Percentiles rank a stretch among this genome's conserved stretches.
phyloP scores from a whole-genome alignment of 2,329 filamentous ascomycete species.

The Annulohypoxylon truncatum region DNA sequence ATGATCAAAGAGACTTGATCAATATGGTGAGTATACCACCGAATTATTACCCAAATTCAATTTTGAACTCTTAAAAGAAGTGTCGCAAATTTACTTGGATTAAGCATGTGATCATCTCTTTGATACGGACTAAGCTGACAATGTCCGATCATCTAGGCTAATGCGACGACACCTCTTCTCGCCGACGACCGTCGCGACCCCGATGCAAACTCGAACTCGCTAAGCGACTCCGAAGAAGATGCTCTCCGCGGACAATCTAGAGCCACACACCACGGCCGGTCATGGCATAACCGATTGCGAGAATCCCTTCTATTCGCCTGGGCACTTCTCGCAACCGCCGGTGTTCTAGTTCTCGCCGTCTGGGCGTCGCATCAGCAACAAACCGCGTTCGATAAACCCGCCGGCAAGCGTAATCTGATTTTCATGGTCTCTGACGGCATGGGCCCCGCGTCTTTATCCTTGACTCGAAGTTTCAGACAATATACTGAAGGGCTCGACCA shows the following conservation, averaged over 20 bases:
- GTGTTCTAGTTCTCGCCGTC: conserved; percentile 84
- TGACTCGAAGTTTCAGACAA: conserved; percentile 90
- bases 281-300: conserved; percentile 62
- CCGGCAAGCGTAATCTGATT: conserved; percentile 88
- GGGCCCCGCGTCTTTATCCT: conserved; percentile 89
- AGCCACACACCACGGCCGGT: conserved; percentile 40
- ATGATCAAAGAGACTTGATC: conserved; percentile 15
- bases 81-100: conserved; percentile 3
- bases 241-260: conserved; percentile 49
- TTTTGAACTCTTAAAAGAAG: not conserved
- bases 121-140: conserved; percentile 20
- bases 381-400: conserved; percentile 54
- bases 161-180: conserved; percentile 49
- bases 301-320: conserved; percentile 83
- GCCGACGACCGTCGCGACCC: conserved; percentile 43
- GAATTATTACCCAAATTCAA: not conserved
- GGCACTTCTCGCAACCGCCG: conserved; percentile 83
- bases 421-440: conserved; percentile 99
- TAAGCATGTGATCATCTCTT: not conserved
- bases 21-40: conserved; percentile 24
- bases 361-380: conserved; percentile 76
- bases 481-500: conserved; percentile 77
- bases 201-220: conserved; percentile 27
- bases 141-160: conserved; percentile 38
- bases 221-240: conserved; percentile 52